These are phyloP conservation scores for Phaeosphaeriaceae sp. DNA, from an alignment of 2,329 filamentous ascomycete genomes.

Conservation along the genomic window DNA sequence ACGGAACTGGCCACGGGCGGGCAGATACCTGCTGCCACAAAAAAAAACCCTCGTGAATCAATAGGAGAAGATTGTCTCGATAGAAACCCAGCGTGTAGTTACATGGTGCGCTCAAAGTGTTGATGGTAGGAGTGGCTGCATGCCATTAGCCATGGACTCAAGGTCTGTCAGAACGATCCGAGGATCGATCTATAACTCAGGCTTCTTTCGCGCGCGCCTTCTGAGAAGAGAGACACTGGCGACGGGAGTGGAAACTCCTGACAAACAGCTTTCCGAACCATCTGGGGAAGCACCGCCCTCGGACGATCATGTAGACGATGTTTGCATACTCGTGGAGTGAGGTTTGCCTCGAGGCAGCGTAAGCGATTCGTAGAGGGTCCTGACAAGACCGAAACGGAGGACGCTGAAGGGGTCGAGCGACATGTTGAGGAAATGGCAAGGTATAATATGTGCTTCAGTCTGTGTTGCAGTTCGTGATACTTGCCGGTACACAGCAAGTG, in stretches of 20 bases:
- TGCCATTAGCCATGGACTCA: constrained; percentile 28
- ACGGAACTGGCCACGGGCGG: not conserved
- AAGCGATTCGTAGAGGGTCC: not conserved
- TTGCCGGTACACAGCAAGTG: not conserved
- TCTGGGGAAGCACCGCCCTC: not conserved
- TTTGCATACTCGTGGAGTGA: not conserved
- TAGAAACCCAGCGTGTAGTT: not conserved
- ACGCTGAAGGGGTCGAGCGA: not conserved
- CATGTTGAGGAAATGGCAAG: not conserved
- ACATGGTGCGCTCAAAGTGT: not conserved
- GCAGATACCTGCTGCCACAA: not conserved
- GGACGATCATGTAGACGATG: not conserved
- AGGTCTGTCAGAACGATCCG: constrained; percentile 24
- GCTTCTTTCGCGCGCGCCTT: constrained; percentile 21
- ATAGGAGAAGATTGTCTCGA: not conserved
- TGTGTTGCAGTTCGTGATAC: not conserved
- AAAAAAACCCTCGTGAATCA: not conserved
- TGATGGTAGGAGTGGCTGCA: constrained; percentile 8
- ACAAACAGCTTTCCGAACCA: constrained; percentile 6
- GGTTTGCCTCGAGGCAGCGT: not conserved
- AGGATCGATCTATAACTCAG: constrained; percentile 21
- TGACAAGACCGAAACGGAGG: not conserved
- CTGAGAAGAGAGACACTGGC: constrained; percentile 24
- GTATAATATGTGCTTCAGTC: too few relatives aligned
- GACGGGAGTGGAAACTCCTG: constrained; percentile 15